Evolutionary conservation across 2,329 filamentous ascomycete genomes (phyloP), one percentile per base, ranked within the genome.

Genomic region (Aspergillus pseudonomiae): DNA sequence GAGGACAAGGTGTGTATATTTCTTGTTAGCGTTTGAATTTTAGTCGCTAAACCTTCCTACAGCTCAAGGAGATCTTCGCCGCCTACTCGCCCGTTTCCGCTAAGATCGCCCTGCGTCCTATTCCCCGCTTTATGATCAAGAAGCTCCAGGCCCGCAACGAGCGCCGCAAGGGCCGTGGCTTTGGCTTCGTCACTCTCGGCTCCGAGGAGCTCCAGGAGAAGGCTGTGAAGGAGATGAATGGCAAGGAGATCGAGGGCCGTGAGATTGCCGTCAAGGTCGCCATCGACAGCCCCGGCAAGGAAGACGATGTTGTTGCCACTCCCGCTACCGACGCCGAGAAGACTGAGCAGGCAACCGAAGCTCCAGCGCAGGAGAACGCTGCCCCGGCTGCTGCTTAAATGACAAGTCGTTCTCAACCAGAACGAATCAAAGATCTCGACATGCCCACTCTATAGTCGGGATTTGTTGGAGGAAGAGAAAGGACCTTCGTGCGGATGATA

Each of bases 201-300:
- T 96, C 93, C 21, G 94, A 99, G 86, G 94, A 97, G 82, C 83
- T 94, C 76, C 95, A 99, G 87, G 89, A 96, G 84, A 97, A 97
- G 91, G 95, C 95, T 70, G 96, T 97, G 70, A 78, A 84, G 59
- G 95, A 99, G 86, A 99, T 99, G 95, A 97, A 99, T 83, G 95
- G 93, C 83, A 98, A 97, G 89, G 92, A 97, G 80, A 95, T 99
- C 72, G 95, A 98, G 81, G 95, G 94, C 69, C 94, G 95, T 76
- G 94, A 98, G 85, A 99, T 99, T 73, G 95, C 95, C 70, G 95
- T 99, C 87, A 99, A 99, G 91, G 94, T 99, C 78, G 95, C 95
- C 78, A 98, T 99, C 77, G 95, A 99, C 85, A 97, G 93, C 86
- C 95, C 95, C 69, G 94, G 96, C 83, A 99, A 98, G 91, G 94